Percentiles rank a stretch among this genome's conserved stretches.
phyloP scores from a whole-genome alignment of 805 yeast species.

The Cyberlindnera suaveolens region DNA sequence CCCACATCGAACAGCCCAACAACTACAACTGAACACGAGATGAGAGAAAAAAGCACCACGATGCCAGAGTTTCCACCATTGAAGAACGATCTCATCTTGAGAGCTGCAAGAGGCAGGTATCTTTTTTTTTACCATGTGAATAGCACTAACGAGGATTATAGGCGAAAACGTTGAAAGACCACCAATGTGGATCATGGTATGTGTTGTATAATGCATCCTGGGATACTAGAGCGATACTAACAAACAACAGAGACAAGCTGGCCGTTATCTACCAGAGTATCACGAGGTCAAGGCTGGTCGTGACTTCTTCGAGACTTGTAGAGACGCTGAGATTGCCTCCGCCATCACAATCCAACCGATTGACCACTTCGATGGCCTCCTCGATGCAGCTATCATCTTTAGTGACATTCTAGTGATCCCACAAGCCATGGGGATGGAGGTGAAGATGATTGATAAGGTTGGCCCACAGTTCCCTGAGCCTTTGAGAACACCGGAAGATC shows the following conservation, averaged over 20 bases:
- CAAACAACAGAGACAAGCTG: constrained; percentile 72
- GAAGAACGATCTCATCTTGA: constrained; percentile 81
- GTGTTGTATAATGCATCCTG: background rate
- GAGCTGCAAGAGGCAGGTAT: constrained; percentile 69
- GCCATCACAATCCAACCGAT: constrained; percentile 95
- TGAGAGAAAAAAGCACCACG: background rate
- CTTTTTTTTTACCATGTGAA: background rate
- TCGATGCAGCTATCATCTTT: constrained; percentile 96
- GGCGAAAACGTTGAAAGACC: constrained; percentile 89
- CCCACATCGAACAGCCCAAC: too few species aligned
- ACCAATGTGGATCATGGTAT: constrained; percentile 91
- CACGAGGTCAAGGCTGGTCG: constrained; percentile 79
- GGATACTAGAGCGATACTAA: background rate
- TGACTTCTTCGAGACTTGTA: constrained; percentile 93
- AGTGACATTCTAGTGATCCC: constrained; percentile 94
- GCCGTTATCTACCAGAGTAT: constrained; percentile 85
- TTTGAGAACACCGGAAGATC: constrained; percentile 65
- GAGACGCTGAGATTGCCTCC: constrained; percentile 90
- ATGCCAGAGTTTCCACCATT: constrained; percentile 56
- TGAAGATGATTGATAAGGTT: constrained; percentile 87
- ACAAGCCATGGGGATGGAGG: constrained; percentile 96
- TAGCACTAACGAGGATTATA: background rate
- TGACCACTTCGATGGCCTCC: constrained; percentile 77
- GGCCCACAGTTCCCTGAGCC: constrained; percentile 95
- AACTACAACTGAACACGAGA: too few species aligned